Evolutionary conservation across 2,329 filamentous ascomycete genomes (phyloP).

Genomic region (Alternaria sp.): DNA sequence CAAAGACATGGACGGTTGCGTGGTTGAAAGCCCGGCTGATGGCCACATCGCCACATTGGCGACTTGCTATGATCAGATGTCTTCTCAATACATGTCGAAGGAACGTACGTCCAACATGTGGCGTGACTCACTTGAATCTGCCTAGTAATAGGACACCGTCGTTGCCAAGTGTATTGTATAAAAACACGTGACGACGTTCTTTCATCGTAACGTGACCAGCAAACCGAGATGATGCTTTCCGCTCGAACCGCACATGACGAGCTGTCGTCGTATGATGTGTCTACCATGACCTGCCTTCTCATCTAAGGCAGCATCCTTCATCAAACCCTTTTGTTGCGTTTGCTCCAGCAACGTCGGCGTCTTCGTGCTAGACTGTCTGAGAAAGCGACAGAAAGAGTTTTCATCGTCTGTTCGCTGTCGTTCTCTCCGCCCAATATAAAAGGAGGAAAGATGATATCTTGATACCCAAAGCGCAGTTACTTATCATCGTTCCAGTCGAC

Average conservation of each 20-base stretch:
- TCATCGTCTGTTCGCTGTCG: not conserved
- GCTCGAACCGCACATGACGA: not conserved
- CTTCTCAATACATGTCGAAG: not conserved
- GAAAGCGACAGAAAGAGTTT: not conserved
- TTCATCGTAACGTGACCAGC: not conserved
- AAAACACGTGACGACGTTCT: not conserved
- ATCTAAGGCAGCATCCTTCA: not conserved
- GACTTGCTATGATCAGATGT: not conserved
- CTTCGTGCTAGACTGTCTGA: not conserved
- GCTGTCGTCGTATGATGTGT: not conserved
- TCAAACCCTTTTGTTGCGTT: not conserved
- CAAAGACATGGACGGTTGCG: not conserved
- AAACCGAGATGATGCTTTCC: not conserved
- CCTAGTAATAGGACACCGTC: not conserved
- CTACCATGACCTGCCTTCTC: not conserved
- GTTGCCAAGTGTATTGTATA: not conserved
- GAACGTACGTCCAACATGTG: too few species aligned
- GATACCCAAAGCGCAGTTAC: not conserved
- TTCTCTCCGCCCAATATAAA: not conserved
- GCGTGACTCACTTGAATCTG: not conserved
- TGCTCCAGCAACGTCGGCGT: not conserved
- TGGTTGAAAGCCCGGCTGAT: not conserved
- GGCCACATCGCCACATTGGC: not conserved
- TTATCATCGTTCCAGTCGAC: not conserved
- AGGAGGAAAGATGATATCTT: not conserved